These are phyloP conservation scores for Fusarium veterinarium DNA, from an alignment of 2,329 filamentous ascomycete species.

Conservation along the genomic window DNA sequence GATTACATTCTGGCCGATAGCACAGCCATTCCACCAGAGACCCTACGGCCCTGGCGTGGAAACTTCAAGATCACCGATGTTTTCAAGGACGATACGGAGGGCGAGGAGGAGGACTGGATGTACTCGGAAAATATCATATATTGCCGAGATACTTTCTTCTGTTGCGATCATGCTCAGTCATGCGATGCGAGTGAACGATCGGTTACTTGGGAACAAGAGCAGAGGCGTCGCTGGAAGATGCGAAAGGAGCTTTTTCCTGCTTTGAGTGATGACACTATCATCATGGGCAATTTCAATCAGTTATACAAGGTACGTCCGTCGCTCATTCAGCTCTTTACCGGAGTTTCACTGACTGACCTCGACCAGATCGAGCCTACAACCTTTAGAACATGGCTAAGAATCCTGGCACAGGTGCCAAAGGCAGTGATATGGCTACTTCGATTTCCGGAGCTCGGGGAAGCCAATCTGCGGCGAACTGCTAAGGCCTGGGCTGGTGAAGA, in stretches of 20 bases:
- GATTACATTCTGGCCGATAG: conserved; percentile 95
- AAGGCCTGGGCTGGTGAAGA: conserved; percentile 84
- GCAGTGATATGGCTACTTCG: conserved; percentile 95
- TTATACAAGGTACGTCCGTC: conserved; percentile 84
- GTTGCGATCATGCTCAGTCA: conserved; percentile 95
- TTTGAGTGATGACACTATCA: conserved; percentile 84
- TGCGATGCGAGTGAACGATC: conserved; percentile 76
- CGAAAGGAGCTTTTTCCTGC: conserved; percentile 90
- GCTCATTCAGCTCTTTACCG: background rate
- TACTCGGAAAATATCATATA: conserved; percentile 98
- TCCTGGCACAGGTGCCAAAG: conserved; percentile 85
- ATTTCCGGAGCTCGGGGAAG: conserved; percentile 93
- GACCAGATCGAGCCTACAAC: conserved; percentile 93
- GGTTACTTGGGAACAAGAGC: conserved; percentile 86
- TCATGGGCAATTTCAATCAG: conserved; percentile 98
- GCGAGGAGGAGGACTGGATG: conserved; percentile 83
- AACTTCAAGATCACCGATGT: conserved; percentile 81
- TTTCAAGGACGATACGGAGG: conserved; percentile 73
- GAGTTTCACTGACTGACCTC: conserved; percentile 6
- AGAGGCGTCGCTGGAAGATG: conserved; percentile 87
- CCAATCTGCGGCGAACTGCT: conserved; percentile 84
- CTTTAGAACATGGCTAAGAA: conserved; percentile 94
- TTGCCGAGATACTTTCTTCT: conserved; percentile 95
- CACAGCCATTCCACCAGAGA: conserved; percentile 84
- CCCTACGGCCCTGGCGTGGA: conserved; percentile 80